Percentiles rank a stretch among this genome's conserved stretches.
phyloP scores from a whole-genome alignment of 1,284 basidiomycete genomes.

The Cryptococcus sp. region DNA sequence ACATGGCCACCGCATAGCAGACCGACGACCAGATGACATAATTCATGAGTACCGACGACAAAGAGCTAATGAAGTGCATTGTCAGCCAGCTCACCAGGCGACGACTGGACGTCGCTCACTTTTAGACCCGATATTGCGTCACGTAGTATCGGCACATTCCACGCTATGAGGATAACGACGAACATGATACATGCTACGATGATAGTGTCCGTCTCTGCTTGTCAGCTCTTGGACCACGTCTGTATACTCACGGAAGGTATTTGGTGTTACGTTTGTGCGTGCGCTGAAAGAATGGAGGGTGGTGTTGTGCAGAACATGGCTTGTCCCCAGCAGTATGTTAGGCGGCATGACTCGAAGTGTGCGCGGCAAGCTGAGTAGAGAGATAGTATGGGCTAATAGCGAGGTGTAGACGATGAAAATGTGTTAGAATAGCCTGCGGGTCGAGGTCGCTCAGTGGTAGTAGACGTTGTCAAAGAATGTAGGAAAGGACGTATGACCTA shows the following conservation, averaged over 20 bases:
- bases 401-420: not conserved
- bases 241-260: slow-evolving; percentile 42
- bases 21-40: slow-evolving; percentile 48
- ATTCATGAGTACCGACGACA: slow-evolving; percentile 49
- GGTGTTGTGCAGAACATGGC: not conserved
- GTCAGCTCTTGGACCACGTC: not conserved
- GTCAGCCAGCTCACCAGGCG: not conserved
- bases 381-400: slow-evolving; percentile 5
- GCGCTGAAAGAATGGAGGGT: slow-evolving; percentile 16
- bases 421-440: not conserved
- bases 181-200: slow-evolving; percentile 52
- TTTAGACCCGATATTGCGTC: slow-evolving; percentile 48
- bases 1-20: slow-evolving; percentile 50
- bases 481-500: too few relatives aligned
- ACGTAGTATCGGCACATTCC: slow-evolving; percentile 49
- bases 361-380: not conserved
- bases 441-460: too few relatives aligned
- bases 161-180: slow-evolving; percentile 42
- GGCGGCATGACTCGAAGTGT: not conserved
- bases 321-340: not conserved
- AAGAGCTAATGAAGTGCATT: slow-evolving; percentile 38
- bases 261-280: slow-evolving; percentile 32
- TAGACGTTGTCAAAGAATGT: too few relatives aligned
- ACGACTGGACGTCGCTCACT: slow-evolving; percentile 25
- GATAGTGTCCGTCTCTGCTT: slow-evolving; percentile 49